Conservation (phyloP, 2,329 filamentous ascomycete genomes). For the Graphiopsis chlorocephala region DNA sequence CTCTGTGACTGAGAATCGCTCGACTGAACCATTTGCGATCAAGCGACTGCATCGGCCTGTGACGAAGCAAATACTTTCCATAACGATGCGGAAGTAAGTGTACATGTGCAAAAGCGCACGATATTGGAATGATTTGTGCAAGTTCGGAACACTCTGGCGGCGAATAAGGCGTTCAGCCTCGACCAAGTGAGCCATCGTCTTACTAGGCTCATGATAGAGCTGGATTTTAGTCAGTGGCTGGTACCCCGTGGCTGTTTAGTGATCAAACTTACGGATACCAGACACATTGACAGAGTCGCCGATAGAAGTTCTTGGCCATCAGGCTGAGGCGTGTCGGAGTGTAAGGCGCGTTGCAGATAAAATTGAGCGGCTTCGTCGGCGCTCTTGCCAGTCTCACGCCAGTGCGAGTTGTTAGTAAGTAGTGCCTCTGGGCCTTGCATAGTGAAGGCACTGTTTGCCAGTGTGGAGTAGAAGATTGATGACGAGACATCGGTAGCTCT, state of each 20-base stretch:
- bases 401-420: background rate
- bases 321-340: background rate
- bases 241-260: background rate
- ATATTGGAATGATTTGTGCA: background rate
- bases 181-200: background rate
- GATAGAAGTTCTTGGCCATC: background rate
- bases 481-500: background rate
- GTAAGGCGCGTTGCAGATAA: background rate
- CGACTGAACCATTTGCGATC: background rate
- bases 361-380: background rate
- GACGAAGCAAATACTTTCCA: constrained; percentile 5
- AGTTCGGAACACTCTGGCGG: background rate
- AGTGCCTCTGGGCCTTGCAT: background rate
- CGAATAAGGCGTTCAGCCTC: constrained; percentile 8
- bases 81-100: background rate
- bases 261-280: background rate
- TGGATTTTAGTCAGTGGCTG: background rate
- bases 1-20: constrained; percentile 1
- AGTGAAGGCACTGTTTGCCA: background rate
- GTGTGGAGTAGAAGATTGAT: constrained; percentile 7
- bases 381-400: background rate
- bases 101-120: constrained; percentile 1
- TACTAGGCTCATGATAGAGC: background rate
- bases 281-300: background rate
- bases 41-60: background rate